These are phyloP conservation scores for Viola odorata DNA, from an alignment of 345 rosid genomes.

Conservation along the genomic window DNA sequence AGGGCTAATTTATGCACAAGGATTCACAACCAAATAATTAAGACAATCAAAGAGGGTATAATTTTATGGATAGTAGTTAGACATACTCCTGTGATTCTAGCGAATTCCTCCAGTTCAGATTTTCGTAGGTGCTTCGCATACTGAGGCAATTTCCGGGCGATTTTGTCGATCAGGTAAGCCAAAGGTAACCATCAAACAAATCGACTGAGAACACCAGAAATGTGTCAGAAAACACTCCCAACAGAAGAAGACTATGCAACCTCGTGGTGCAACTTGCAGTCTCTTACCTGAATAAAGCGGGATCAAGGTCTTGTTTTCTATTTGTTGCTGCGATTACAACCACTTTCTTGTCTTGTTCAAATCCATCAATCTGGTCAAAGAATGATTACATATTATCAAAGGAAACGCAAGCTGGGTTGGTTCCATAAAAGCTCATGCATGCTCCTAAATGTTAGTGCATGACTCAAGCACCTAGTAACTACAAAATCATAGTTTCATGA, in stretches of 20 bases:
- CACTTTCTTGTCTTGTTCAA: constrained; percentile 87
- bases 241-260: not conserved
- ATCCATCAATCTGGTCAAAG: constrained; percentile 76
- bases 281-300: constrained; percentile 74
- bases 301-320: constrained; percentile 94
- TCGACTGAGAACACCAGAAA: constrained; percentile 44
- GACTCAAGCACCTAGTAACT: not conserved
- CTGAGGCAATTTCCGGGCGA: constrained; percentile 64
- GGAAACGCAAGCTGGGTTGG: not conserved
- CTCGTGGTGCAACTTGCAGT: not conserved
- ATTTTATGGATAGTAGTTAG: not conserved
- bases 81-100: constrained; percentile 58
- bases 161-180: constrained; percentile 65
- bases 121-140: constrained; percentile 78
- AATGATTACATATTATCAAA: constrained; percentile 10
- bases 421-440: not conserved
- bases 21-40: too few relatives aligned
- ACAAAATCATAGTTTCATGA: too few relatives aligned
- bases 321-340: constrained; percentile 92
- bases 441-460: not conserved
- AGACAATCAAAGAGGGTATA: too few relatives aligned
- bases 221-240: constrained; percentile 6
- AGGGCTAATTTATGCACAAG: too few relatives aligned
- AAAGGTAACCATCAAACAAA: constrained; percentile 78
- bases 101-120: constrained; percentile 63